Base-by-base conservation (phyloP, 805 yeast species). In the Wickerhamomyces tratensis region DNA sequence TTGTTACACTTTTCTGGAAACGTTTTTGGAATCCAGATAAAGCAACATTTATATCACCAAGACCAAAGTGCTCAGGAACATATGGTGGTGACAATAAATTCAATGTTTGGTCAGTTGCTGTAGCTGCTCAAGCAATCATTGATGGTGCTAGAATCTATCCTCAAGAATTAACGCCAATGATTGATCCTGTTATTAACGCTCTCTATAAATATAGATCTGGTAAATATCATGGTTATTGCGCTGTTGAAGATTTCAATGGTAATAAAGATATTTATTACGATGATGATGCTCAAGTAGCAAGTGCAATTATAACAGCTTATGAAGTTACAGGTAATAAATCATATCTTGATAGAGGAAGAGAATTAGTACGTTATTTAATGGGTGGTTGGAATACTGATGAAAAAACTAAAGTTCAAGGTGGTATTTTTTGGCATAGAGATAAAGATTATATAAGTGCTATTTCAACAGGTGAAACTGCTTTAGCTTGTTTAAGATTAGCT, bases 261-360 rank as follows among this genome's bases (percentile, higher is more conserved):
- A 81, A 80, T 57, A 63, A 63, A 40, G 87, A 82, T 56, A 76
- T 82, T 36, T 80, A 81, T 57, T 77, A 77, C 47, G 87, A 82
- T 53, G 89, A 82, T 53, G 83, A 81, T 54, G 89, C 88, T 3
- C 89, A 82, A 56, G 76, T 81, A 12, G 81, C 83, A 13, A 67
- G 78, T 50, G 82, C 80, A 4, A 65, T 79, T 49, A 62, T 82
- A 44, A 71, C 78, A 4, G 84, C 85, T 2, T 81, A 76, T 53
- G 87, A 80, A 52, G 85, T 77, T 25, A 79, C 86, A 1, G 74
- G 72, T 2, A 73, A 79, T 47, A 62, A 62, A 49, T 62, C 63
- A 38, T 77, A 67, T 53, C 62, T 82, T 46, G 77, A 72, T 49
- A 65, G 67, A 49, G 83, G 79, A 7, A 65, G 76, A 40, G 82